Evolutionary conservation across 352 stramenopile species (phyloP), one percentile per base, ranked within the genome.

Genomic region (Pythium phragmitis): DNA sequence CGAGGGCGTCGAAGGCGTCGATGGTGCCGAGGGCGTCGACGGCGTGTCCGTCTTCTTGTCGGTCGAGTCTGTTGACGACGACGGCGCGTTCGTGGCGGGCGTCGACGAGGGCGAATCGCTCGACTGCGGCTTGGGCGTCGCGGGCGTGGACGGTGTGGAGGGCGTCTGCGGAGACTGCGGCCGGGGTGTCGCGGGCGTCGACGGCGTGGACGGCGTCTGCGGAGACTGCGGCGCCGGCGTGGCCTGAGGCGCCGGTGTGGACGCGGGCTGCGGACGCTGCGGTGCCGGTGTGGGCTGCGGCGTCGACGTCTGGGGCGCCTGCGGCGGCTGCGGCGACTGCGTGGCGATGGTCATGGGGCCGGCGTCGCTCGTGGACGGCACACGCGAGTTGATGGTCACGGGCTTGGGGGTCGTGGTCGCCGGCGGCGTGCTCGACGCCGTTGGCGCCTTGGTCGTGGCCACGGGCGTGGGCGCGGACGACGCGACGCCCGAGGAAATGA

Each of bases 291-390:
- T 57, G 8, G 28, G 16, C 37, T 49, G 46, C 3, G 57, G 47
- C 2, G 46, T n/a, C 26, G 49, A 21, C 7, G 36, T 39, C 51
- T 59, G 60, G 16, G 51, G 60, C 34, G 60, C 14, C 45, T 67
- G 50, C n/a, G 60, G 26, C 5, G 59, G 4, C 30, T 48, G 47
- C 19, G 56, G 58, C 16, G 23, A 13, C 33, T 50, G 52, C 4
- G 61, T 63, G 13, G 45, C 21, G 12, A 63, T 53, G 33, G 61
- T 68, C 41, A 63, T 68, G 16, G 61, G 53, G 1, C 58, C 58
- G 17, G 37, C 58, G 17, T 65, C 58, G 5, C 11, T 16, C n/a
- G 34, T 23, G 1, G 50, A 46, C 34, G 52, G 52, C 37, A 37
- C 7, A 13, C 23, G 34, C 1, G 37, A 36, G 6, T 23, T 17